A percentile compares a stretch with the other conserved stretches of the same genome.
phyloP scores from a whole-genome alignment of 1,284 basidiomycete genomes.

The Dichomitus squalens region DNA sequence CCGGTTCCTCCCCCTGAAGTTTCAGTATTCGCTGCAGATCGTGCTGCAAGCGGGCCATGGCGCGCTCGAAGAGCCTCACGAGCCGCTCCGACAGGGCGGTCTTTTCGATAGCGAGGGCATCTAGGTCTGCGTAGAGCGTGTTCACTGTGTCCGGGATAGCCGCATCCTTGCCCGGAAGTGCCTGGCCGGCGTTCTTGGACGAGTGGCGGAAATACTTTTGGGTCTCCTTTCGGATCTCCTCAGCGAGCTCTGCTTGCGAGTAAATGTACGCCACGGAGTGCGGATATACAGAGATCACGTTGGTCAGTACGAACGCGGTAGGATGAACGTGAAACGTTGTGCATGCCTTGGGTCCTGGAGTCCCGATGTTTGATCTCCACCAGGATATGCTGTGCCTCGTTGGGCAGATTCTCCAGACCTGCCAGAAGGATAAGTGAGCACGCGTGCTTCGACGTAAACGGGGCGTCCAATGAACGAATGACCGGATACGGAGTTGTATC shows the following conservation, averaged over 20 bases:
- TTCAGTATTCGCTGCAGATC: conserved; percentile 56
- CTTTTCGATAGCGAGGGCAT: conserved; percentile 58
- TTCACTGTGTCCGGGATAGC: conserved; percentile 51
- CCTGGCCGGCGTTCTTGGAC: conserved; percentile 34
- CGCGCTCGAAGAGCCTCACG: conserved; percentile 52
- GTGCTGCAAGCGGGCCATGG: conserved; percentile 55
- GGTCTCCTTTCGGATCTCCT: conserved; percentile 56
- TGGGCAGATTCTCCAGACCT: conserved; percentile 79
- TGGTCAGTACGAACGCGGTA: neutral
- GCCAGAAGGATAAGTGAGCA: no score
- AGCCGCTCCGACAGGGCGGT: conserved; percentile 54
- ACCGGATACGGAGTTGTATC: neutral
- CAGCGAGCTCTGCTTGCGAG: conserved; percentile 47
- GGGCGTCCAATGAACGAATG: no score
- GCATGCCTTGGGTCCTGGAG: conserved; percentile 49
- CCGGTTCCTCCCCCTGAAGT: conserved; percentile 55
- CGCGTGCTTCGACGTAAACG: no score
- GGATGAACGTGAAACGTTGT: neutral
- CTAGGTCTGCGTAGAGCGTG: conserved; percentile 55
- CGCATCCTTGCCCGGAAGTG: conserved; percentile 37
- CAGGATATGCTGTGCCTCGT: conserved; percentile 71
- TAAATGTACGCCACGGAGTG: neutral
- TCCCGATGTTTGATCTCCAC: conserved; percentile 72
- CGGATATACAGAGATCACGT: neutral
- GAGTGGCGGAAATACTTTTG: conserved; percentile 55